These are phyloP conservation scores for Discostella stelligeroides DNA, from an alignment of 108 stramenopile species.

Conservation along the genomic window DNA sequence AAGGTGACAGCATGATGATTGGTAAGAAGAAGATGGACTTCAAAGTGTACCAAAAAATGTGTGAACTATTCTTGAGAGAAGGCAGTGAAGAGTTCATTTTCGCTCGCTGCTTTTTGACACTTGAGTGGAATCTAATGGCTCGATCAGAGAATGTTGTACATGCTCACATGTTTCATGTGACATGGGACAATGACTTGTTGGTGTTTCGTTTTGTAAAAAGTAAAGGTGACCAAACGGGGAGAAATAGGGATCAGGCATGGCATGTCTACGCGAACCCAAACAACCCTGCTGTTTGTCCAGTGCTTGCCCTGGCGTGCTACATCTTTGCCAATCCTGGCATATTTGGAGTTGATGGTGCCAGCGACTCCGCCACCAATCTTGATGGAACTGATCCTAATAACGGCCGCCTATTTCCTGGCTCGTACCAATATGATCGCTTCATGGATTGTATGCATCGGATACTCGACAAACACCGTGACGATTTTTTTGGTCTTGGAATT, in stretches of 20 bases:
- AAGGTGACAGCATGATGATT: neutral
- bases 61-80: slow-evolving; percentile 5
- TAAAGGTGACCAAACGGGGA: slow-evolving; percentile 19
- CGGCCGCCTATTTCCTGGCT: slow-evolving; percentile 8
- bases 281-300: slow-evolving; percentile 18
- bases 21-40: slow-evolving; percentile 16
- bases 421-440: slow-evolving; percentile 13
- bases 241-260: neutral
- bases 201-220: slow-evolving; percentile 24
- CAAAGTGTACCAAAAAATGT: slow-evolving; percentile 13
- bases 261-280: slow-evolving; percentile 24
- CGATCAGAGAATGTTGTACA: no score
- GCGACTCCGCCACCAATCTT: neutral
- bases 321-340: slow-evolving; percentile 11
- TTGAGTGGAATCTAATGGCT: slow-evolving; percentile 25
- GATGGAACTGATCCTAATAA: neutral
- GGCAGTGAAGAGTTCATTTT: slow-evolving; percentile 12
- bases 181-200: slow-evolving; percentile 10
- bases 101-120: slow-evolving; percentile 14
- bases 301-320: slow-evolving; percentile 10
- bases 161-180: slow-evolving; percentile 8
- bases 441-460: slow-evolving; percentile 10
- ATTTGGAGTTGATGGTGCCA: neutral
- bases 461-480: neutral
- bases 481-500: slow-evolving; percentile 12